Percentiles rank a stretch among this genome's conserved stretches.
These are phyloP conservation scores for Diaporthe longicolla DNA, from an alignment of 2,329 filamentous ascomycete species.

Conservation along the genomic window DNA sequence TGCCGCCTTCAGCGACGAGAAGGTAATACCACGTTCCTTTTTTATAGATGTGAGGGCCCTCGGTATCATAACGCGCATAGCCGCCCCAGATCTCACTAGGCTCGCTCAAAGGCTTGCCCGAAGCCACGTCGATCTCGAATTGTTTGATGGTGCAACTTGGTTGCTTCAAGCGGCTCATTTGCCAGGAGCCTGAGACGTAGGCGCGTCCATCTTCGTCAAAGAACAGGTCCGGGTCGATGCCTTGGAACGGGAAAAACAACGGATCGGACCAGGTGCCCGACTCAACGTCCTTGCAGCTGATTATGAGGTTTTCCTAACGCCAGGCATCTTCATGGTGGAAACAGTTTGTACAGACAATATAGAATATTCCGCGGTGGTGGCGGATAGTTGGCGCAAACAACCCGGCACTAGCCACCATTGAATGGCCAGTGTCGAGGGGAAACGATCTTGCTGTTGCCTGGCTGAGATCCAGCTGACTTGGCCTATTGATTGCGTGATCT, in stretches of 20 bases:
- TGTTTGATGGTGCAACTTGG: conserved; percentile 46
- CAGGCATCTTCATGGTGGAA: conserved; percentile 52
- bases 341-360: conserved; percentile 56
- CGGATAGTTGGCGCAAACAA: conserved; percentile 58
- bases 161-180: conserved; percentile 41
- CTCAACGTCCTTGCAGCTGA: conserved; percentile 56
- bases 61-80: conserved; percentile 57
- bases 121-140: conserved; percentile 42
- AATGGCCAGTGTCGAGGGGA: conserved; percentile 19
- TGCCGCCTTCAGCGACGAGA: conserved; percentile 62
- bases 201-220: conserved; percentile 54
- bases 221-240: conserved; percentile 59
- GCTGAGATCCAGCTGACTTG: conserved; percentile 5
- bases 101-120: conserved; percentile 44
- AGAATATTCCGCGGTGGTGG: conserved; percentile 60
- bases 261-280: conserved; percentile 57
- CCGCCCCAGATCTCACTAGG: conserved; percentile 59
- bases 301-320: conserved; percentile 56
- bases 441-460: conserved; percentile 6
- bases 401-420: conserved; percentile 16
- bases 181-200: conserved; percentile 52
- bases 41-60: conserved; percentile 61
- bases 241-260: conserved; percentile 48
- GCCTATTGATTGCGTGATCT: conserved; percentile 15
- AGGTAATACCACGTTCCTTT: conserved; percentile 61